These are phyloP conservation scores for Myxozyma vanderwaltii DNA, from an alignment of 805 yeast genomes.

Conservation along the genomic window DNA sequence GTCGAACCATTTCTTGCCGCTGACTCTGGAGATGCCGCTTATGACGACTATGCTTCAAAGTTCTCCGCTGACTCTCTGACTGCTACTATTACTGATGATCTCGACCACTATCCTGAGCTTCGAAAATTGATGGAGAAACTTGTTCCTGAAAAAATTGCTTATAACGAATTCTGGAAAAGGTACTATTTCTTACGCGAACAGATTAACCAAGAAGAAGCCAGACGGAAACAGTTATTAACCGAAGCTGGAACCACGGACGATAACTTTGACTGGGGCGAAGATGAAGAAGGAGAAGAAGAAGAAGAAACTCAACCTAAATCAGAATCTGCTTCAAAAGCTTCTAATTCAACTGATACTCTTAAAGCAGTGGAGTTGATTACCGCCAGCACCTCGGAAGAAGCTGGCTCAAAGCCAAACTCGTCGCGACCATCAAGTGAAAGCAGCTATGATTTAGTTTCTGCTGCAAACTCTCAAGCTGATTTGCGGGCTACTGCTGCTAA, in stretches of 20 bases:
- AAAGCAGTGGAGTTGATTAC: conserved; percentile 8
- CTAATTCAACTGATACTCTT: conserved; percentile 22
- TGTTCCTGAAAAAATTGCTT: conserved; percentile 65
- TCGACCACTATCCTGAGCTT: conserved; percentile 55
- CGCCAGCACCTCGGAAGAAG: conserved; percentile 3
- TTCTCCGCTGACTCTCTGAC: conserved; percentile 55
- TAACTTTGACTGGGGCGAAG: conserved; percentile 50
- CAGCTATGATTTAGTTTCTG: conserved; percentile 48
- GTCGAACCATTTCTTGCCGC: conserved; percentile 49
- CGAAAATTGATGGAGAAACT: conserved; percentile 57
- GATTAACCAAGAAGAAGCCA: conserved; percentile 62
- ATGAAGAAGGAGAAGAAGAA: conserved; percentile 47
- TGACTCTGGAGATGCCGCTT: conserved; percentile 41
- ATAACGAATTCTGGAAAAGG: conserved; percentile 71
- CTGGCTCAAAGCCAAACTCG: conserved; percentile 23
- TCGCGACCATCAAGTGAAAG: conserved; percentile 47
- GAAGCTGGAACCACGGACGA: conserved; percentile 46
- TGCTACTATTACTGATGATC: conserved; percentile 52
- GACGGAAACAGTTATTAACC: conserved; percentile 63
- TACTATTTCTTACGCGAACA: conserved; percentile 59
- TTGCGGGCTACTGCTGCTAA: conserved; percentile 33
- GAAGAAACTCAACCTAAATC: conserved; percentile 6
- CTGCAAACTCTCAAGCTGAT: conserved; percentile 45
- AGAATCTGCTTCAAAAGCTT: conserved; percentile 8
- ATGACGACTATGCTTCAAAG: conserved; percentile 42